Evolutionary conservation across 2,329 filamentous ascomycete species (phyloP).

Genomic region (Sordariomycetes sp.): DNA sequence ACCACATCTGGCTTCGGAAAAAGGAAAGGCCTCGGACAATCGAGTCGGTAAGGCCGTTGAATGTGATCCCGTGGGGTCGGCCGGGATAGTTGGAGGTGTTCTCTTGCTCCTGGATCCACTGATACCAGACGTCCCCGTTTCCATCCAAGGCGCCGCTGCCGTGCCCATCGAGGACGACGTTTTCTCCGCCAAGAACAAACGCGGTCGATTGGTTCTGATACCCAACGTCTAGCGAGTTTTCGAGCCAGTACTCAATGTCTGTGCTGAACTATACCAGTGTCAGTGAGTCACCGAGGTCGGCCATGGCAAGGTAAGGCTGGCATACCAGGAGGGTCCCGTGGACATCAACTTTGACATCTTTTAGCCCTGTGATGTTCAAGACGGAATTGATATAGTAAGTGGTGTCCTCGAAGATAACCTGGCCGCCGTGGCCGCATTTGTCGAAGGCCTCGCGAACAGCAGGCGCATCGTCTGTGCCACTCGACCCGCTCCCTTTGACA

Average conservation of each 20-base stretch:
- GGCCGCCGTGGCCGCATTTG: neutral
- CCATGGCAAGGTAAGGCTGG: neutral
- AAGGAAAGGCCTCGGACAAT: neutral
- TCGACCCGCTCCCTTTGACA: neutral
- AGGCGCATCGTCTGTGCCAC: neutral
- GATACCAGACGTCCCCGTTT: neutral
- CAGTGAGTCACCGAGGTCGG: neutral
- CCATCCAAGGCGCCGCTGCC: neutral
- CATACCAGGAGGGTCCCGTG: neutral
- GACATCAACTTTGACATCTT: neutral
- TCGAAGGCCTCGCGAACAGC: neutral
- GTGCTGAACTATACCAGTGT: neutral
- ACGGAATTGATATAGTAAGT: neutral
- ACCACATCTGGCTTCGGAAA: neutral
- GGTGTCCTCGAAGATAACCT: neutral
- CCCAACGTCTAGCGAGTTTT: neutral
- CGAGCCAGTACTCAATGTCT: neutral
- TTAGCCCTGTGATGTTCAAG: neutral
- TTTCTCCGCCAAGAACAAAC: neutral
- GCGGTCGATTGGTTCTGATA: neutral
- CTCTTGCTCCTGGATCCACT: neutral
- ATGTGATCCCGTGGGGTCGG: neutral
- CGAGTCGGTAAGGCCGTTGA: neutral
- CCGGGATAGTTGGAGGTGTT: neutral
- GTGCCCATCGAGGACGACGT: neutral